phyloP scores from a whole-genome alignment of 2,329 filamentous ascomycete species.

The Aspergillus pseudoterreus region DNA sequence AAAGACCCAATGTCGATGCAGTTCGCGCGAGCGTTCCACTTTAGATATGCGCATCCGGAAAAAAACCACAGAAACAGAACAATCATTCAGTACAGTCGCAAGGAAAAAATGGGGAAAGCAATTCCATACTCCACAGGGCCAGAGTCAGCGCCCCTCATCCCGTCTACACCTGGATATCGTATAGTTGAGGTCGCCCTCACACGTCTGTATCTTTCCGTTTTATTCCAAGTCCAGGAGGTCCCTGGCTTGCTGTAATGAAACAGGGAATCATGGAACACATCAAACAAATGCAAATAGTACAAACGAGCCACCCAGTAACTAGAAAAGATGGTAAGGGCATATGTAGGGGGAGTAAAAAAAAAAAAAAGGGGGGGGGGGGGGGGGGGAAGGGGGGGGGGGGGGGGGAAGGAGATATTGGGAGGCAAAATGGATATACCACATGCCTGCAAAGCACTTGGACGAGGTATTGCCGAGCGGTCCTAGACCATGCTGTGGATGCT shows the following conservation, averaged over 20 bases:
- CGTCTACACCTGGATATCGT: not conserved
- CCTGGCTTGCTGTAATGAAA: constrained; percentile 11
- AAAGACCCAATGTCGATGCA: constrained; percentile 6
- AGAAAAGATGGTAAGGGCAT: constrained; percentile 14
- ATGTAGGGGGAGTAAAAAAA: constrained; percentile 2
- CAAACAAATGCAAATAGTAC: constrained; percentile 12
- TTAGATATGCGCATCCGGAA: constrained; percentile 2
- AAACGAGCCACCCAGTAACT: constrained; percentile 11
- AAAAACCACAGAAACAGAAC: not conserved
- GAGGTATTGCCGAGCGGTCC: constrained; percentile 1
- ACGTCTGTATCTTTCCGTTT: constrained; percentile 14
- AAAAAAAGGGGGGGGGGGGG: too few relatives aligned
- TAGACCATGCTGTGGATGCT: constrained; percentile 43
- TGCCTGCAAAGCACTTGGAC: not conserved
- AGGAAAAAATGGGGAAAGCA: not conserved
- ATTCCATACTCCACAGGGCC: not conserved
- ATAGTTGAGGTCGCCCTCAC: constrained; percentile 20
- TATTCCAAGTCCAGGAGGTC: constrained; percentile 6
- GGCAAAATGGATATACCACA: not conserved
- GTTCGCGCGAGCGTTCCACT: constrained; percentile 14
- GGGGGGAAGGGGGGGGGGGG: too few relatives aligned
- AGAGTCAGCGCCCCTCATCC: not conserved
- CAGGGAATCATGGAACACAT: constrained; percentile 12
- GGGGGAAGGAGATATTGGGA: not conserved
- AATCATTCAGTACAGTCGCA: not conserved